A percentile compares a stretch with the other conserved stretches of the same genome.
phyloP scores from a whole-genome alignment of 2,329 filamentous ascomycete genomes.

The Paecilomyces dactylethromorphus region DNA sequence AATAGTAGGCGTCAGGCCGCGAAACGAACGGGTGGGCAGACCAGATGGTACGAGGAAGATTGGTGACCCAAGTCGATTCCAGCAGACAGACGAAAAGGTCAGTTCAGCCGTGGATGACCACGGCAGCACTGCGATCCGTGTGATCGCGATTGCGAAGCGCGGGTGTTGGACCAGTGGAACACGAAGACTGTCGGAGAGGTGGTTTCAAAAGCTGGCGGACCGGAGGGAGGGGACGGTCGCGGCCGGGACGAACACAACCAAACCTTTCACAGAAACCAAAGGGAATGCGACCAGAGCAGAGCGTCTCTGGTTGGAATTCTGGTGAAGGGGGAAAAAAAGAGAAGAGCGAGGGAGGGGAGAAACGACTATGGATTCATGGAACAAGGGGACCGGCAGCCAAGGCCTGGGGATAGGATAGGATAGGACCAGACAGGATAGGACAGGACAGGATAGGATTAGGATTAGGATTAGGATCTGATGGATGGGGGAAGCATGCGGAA shows the following conservation, averaged over 20 bases:
- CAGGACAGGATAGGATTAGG: neutral
- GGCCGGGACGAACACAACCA: neutral
- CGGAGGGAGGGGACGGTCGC: neutral
- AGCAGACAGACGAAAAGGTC: neutral
- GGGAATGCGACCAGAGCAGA: neutral
- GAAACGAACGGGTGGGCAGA: neutral
- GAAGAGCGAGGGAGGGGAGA: neutral
- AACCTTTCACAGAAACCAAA: neutral
- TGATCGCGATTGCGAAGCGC: neutral
- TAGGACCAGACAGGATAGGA: neutral
- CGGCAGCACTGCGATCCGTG: neutral
- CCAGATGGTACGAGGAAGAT: neutral
- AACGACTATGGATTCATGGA: neutral
- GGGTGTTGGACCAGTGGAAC: neutral
- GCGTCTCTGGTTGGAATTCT: neutral
- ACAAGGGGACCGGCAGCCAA: neutral
- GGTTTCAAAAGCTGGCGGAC: neutral
- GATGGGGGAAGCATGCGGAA: neutral
- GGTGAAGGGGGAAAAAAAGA: constrained; percentile 1
- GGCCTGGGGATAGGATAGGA: neutral
- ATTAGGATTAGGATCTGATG: neutral
- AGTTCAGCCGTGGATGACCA: neutral
- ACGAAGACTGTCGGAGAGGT: neutral
- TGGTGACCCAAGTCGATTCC: neutral
- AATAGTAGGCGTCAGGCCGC: neutral